Percentiles rank a stretch among this genome's conserved stretches.
Conservation (phyloP, 371 early-diverging fungal species). For the Rhizopus microsporus region DNA sequence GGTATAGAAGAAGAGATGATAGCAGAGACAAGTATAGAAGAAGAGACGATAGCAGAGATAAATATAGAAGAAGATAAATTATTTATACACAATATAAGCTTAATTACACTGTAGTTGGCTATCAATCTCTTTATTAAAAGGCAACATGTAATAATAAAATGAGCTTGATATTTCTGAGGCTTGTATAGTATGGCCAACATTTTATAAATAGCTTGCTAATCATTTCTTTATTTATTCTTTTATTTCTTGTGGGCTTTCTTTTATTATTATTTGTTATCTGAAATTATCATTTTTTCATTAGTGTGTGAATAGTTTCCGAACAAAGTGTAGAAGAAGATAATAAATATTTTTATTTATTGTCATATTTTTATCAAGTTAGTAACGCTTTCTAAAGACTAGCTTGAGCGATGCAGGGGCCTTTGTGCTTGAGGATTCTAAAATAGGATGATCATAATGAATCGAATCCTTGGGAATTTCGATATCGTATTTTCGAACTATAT, state of each 20-base stretch:
- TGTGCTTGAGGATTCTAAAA: constrained; percentile 10
- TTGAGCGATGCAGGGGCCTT: constrained; percentile 11
- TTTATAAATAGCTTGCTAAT: no score
- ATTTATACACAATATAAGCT: not conserved
- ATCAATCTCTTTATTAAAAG: no score
- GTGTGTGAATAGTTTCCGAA: no score
- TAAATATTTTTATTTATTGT: no score
- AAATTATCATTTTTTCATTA: no score
- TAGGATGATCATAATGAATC: constrained; percentile 22
- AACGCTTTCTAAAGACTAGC: constrained; percentile 21
- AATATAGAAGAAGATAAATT: constrained; percentile 15
- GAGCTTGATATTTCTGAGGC: no score
- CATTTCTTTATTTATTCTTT: not conserved
- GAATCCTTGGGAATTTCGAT: constrained; percentile 27
- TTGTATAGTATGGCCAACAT: no score
- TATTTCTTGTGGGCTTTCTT: no score
- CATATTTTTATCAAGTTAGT: constrained; percentile 3
- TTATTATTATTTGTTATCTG: no score
- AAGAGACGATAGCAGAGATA: constrained; percentile 14
- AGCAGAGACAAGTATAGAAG: constrained; percentile 12
- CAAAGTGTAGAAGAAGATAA: no score
- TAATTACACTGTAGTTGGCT: no score
- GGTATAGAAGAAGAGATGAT: constrained; percentile 18
- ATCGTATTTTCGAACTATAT: constrained; percentile 33
- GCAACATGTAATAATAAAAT: no score